These are phyloP conservation scores for Cladosporium sp. DNA, from an alignment of 2,329 filamentous ascomycete genomes.

Conservation along the genomic window DNA sequence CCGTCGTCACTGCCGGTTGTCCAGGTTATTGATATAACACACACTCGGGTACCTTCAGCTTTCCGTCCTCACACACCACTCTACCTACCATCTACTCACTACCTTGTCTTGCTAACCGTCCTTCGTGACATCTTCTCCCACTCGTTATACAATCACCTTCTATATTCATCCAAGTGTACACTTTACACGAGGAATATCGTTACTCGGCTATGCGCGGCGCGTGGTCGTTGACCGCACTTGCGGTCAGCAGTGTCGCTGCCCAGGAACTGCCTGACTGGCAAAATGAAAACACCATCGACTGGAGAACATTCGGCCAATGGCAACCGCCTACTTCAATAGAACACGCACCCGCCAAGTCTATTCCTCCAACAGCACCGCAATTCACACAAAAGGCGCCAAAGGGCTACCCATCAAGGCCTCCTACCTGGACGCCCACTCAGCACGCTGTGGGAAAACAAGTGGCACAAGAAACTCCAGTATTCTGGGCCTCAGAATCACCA, in stretches of 20 bases:
- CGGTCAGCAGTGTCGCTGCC: conserved; percentile 18
- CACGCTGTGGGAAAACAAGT: conserved; percentile 12
- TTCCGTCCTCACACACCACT: conserved; percentile 13
- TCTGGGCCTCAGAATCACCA: conserved; percentile 3
- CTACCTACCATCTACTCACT: conserved; percentile 8
- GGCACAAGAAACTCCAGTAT: conserved; percentile 7
- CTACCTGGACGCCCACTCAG: conserved; percentile 11
- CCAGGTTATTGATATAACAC: conserved; percentile 14
- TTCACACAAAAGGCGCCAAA: conserved; percentile 16
- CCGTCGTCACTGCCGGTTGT: conserved; percentile 10
- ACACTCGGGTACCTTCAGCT: conserved; percentile 3
- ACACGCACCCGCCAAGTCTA: not conserved
- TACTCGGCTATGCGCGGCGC: conserved; percentile 14
- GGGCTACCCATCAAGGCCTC: conserved; percentile 11
- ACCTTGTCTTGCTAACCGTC: conserved; percentile 15
- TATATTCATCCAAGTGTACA: not conserved
- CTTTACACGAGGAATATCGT: not conserved
- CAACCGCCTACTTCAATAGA: conserved; percentile 1
- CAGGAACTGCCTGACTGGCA: conserved; percentile 17
- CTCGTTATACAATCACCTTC: conserved; percentile 1
- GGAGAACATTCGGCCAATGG: conserved; percentile 20
- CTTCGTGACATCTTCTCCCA: conserved; percentile 15
- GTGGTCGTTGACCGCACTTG: conserved; percentile 17
- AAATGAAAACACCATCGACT: conserved; percentile 18
- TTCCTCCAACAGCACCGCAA: conserved; percentile 10